Evolutionary conservation across 108 stramenopile genomes (phyloP).

Genomic region (Nitzschia palea): DNA sequence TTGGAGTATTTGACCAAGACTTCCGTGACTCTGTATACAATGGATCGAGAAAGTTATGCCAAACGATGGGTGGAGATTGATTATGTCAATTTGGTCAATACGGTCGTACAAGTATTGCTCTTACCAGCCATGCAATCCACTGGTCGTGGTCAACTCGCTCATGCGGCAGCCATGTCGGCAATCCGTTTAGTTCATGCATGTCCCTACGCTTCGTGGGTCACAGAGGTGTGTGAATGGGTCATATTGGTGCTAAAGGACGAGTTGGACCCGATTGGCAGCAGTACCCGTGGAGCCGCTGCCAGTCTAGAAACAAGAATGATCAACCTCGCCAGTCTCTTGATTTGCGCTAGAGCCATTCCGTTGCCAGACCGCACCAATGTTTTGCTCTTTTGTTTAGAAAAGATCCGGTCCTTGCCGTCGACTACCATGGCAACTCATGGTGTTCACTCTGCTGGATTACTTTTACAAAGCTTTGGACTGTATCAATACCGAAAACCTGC

Average conservation of each 20-base stretch:
- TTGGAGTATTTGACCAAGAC: slow-evolving; percentile 55
- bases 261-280: not conserved
- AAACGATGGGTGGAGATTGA: slow-evolving; percentile 48
- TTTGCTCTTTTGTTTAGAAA: slow-evolving; percentile 40
- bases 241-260: slow-evolving; percentile 48
- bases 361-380: slow-evolving; percentile 48
- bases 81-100: slow-evolving; percentile 34
- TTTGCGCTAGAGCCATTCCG: slow-evolving; percentile 61
- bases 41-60: slow-evolving; percentile 42
- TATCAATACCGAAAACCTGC: slow-evolving; percentile 48
- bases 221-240: slow-evolving; percentile 40
- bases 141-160: slow-evolving; percentile 7
- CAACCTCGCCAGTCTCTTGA: slow-evolving; percentile 44
- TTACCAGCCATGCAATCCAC: slow-evolving; percentile 41
- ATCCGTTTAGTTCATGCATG: slow-evolving; percentile 64
- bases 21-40: slow-evolving; percentile 30
- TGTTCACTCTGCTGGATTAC: slow-evolving; percentile 40
- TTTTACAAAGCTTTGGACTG: slow-evolving; percentile 15
- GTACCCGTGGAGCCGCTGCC: not conserved
- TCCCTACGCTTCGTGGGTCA: slow-evolving; percentile 59
- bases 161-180: slow-evolving; percentile 39
- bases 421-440: slow-evolving; percentile 40
- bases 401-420: slow-evolving; percentile 37
- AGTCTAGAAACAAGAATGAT: slow-evolving; percentile 37
- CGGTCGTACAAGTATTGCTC: slow-evolving; percentile 48